Evolutionary conservation across 1,284 basidiomycete species (phyloP).

Genomic region (Spongiforma sp.): DNA sequence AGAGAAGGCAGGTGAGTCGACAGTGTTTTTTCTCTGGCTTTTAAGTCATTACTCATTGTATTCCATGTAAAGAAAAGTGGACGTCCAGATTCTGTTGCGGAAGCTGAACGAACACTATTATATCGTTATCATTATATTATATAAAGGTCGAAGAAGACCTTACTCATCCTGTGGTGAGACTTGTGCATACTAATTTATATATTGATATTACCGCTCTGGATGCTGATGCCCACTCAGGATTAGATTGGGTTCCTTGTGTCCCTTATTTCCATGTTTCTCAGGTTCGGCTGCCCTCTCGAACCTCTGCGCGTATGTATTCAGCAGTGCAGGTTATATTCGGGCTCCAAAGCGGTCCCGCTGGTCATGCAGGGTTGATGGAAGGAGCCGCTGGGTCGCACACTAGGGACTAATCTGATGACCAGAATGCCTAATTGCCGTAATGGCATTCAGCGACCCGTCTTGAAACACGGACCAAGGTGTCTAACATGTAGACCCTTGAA

Average conservation of each 20-base stretch:
- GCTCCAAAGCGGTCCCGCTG: constrained; percentile 28
- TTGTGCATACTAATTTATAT: too few relatives aligned
- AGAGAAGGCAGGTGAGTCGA: constrained; percentile 20
- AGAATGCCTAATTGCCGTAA: too few relatives aligned
- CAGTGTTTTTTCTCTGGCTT: not conserved
- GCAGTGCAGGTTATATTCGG: constrained; percentile 32
- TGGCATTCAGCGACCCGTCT: too few relatives aligned
- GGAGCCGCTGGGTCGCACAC: constrained; percentile 28
- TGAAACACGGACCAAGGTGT: too few relatives aligned
- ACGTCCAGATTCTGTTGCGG: constrained; percentile 27
- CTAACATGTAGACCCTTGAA: too few relatives aligned
- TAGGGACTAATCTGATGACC: too few relatives aligned
- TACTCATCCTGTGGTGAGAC: constrained; percentile 27
- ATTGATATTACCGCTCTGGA: not conserved
- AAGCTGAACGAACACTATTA: constrained; percentile 15
- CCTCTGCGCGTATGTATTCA: constrained; percentile 48
- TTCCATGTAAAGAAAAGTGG: constrained; percentile 19
- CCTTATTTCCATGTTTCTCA: constrained; percentile 45
- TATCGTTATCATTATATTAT: too few relatives aligned
- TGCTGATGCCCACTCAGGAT: constrained; percentile 43
- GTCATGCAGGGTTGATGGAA: constrained; percentile 28
- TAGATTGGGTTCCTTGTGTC: constrained; percentile 52
- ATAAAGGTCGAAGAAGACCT: constrained; percentile 30
- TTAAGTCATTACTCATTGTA: not conserved
- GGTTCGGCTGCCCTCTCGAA: constrained; percentile 46